These are phyloP conservation scores for Didymella segeticola DNA, from an alignment of 2,329 filamentous ascomycete genomes.

Conservation along the genomic window DNA sequence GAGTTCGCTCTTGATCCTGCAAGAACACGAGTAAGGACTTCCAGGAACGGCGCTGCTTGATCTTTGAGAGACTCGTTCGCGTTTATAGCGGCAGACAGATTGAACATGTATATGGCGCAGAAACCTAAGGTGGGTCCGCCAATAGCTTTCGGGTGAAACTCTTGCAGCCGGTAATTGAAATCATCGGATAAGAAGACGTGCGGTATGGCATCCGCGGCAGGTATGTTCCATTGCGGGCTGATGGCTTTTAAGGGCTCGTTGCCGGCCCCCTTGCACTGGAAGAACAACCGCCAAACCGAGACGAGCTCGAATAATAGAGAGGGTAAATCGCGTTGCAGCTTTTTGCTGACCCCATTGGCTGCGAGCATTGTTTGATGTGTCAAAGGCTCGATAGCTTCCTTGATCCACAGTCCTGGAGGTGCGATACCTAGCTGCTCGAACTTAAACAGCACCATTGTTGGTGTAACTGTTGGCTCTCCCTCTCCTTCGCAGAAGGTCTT, in stretches of 20 bases:
- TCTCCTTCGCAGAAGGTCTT: constrained; percentile 26
- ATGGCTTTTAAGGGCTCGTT: constrained; percentile 27
- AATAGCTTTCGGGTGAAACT: constrained; percentile 30
- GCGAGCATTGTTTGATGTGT: constrained; percentile 33
- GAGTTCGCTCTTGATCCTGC: constrained; percentile 26
- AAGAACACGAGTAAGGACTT: constrained; percentile 34
- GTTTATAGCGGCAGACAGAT: constrained; percentile 30
- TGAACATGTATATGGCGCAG: constrained; percentile 42
- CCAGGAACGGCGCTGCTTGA: constrained; percentile 37
- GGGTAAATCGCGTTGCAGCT: constrained; percentile 22
- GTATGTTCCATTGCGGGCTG: constrained; percentile 35
- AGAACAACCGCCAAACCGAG: constrained; percentile 44
- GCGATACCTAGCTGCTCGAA: constrained; percentile 41
- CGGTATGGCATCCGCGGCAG: constrained; percentile 18
- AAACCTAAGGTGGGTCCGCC: constrained; percentile 30
- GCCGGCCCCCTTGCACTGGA: constrained; percentile 36
- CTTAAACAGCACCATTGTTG: constrained; percentile 35
- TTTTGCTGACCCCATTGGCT: constrained; percentile 12
- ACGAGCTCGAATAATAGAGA: constrained; percentile 37
- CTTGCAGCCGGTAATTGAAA: constrained; percentile 35
- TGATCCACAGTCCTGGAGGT: constrained; percentile 30
- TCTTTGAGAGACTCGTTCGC: constrained; percentile 23
- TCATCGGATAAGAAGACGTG: constrained; percentile 7
- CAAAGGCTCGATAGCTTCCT: constrained; percentile 25
- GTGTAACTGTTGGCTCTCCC: constrained; percentile 19